These are phyloP conservation scores for Amanita pallidorosea DNA, from an alignment of 768 basidiomycete genomes.

Conservation along the genomic window DNA sequence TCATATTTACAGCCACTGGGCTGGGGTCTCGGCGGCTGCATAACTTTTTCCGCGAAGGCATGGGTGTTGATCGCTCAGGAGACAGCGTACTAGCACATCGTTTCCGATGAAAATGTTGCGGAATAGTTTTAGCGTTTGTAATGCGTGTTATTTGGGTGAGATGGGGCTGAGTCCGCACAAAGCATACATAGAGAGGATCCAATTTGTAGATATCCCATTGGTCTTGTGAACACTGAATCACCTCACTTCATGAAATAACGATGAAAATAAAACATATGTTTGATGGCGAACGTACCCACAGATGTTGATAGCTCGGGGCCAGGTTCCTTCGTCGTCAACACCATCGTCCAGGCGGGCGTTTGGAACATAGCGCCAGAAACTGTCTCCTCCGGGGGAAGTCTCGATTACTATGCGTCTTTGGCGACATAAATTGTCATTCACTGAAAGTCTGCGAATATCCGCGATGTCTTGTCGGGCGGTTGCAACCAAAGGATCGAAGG, in stretches of 20 bases:
- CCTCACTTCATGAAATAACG: conserved; percentile 23
- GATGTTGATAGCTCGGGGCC: conserved; percentile 57
- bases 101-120: neutral
- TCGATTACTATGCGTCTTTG: conserved; percentile 73
- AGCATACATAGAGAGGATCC: conserved; percentile 63
- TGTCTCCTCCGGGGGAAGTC: conserved; percentile 40
- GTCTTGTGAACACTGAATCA: conserved; percentile 48
- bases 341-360: conserved; percentile 48
- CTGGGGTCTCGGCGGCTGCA: neutral
- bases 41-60: neutral
- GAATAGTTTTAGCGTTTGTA: neutral
- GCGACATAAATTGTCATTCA: conserved; percentile 35
- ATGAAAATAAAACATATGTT: neutral
- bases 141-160: conserved; percentile 22
- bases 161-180: conserved; percentile 34
- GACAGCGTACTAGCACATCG: conserved; percentile 5
- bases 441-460: conserved; percentile 28
- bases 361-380: conserved; percentile 72
- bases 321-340: conserved; percentile 53
- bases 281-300: conserved; percentile 46
- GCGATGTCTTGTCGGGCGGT: conserved; percentile 23
- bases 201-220: conserved; percentile 86
- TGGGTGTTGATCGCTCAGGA: neutral
- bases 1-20: conserved; percentile 22
- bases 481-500: conserved; percentile 63